phyloP scores from a whole-genome alignment of 2,329 filamentous ascomycete genomes.

The Hypoxylon sp. region DNA sequence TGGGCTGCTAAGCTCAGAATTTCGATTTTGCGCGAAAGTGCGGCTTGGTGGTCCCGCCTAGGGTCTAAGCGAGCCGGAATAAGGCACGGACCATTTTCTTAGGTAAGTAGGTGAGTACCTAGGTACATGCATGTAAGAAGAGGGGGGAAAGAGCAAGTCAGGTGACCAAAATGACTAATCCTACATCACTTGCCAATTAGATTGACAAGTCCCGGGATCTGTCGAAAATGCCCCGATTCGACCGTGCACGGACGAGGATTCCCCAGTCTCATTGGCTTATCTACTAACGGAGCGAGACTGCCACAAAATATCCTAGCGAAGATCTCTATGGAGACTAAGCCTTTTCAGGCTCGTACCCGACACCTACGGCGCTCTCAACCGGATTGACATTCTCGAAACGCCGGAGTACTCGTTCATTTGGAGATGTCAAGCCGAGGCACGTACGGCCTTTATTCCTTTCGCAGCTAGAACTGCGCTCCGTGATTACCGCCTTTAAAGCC shows the following conservation, averaged over 20 bases:
- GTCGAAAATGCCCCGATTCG: slow-evolving; percentile 40
- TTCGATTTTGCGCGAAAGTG: slow-evolving; percentile 42
- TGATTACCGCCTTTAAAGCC: slow-evolving; percentile 36
- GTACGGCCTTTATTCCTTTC: slow-evolving; percentile 51
- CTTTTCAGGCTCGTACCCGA: slow-evolving; percentile 44
- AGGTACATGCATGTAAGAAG: neutral
- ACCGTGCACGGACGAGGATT: slow-evolving; percentile 21
- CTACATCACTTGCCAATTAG: slow-evolving; percentile 19
- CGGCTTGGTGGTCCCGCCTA: slow-evolving; percentile 32
- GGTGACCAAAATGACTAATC: slow-evolving; percentile 38
- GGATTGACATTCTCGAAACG: slow-evolving; percentile 46
- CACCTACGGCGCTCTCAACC: slow-evolving; percentile 43
- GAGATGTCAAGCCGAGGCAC: slow-evolving; percentile 50
- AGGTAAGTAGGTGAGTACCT: neutral
- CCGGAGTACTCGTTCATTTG: slow-evolving; percentile 48
- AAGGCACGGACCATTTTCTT: slow-evolving; percentile 31
- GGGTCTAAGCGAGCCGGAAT: slow-evolving; percentile 46
- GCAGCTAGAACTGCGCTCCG: slow-evolving; percentile 44
- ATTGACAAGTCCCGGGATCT: slow-evolving; percentile 10
- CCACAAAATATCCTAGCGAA: slow-evolving; percentile 29
- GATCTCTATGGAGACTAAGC: slow-evolving; percentile 45
- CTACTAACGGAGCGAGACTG: slow-evolving; percentile 24
- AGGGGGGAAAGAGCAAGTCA: slow-evolving; percentile 24
- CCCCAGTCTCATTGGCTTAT: slow-evolving; percentile 38
- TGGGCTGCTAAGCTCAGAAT: slow-evolving; percentile 38